Percentiles rank a stretch among this genome's conserved stretches.
Evolutionary conservation across 108 stramenopile species (phyloP).

Genomic region (Nitzschia sp.): DNA sequence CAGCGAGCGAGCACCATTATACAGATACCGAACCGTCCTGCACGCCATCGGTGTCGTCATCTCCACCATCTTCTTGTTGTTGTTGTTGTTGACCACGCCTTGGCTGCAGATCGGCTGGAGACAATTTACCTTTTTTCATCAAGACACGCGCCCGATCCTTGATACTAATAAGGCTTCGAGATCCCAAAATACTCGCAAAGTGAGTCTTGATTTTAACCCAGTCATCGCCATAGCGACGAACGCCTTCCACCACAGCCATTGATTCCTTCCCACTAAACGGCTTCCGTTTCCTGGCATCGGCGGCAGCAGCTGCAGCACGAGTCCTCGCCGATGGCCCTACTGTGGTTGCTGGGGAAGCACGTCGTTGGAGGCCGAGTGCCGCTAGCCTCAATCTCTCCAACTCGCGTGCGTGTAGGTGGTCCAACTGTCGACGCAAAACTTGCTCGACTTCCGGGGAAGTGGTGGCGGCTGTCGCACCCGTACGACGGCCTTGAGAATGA

Average conservation of each 20-base stretch:
- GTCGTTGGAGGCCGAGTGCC: too few relatives aligned
- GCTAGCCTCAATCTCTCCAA: neutral
- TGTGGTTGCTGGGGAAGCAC: too few relatives aligned
- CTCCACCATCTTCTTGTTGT: too few relatives aligned
- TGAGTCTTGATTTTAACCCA: neutral
- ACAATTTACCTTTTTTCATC: neutral
- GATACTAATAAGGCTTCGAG: neutral
- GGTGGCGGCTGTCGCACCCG: too few relatives aligned
- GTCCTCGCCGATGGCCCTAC: too few relatives aligned
- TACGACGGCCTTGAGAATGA: too few relatives aligned
- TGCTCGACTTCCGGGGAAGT: too few relatives aligned
- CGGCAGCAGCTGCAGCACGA: too few relatives aligned
- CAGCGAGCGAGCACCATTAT: too few relatives aligned
- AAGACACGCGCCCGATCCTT: slow-evolving; percentile 3
- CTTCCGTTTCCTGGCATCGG: neutral
- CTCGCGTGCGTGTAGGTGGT: neutral
- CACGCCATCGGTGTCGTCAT: too few relatives aligned
- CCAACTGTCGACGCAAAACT: neutral
- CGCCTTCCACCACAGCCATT: neutral
- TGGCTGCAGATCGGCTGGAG: neutral
- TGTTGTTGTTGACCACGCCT: too few relatives aligned
- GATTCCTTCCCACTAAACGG: neutral
- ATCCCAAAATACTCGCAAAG: neutral
- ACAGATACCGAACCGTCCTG: too few relatives aligned
- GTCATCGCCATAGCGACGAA: neutral